These are phyloP conservation scores for Rhodomyrtus tomentosa DNA, from an alignment of 345 rosid genomes.

Conservation along the genomic window DNA sequence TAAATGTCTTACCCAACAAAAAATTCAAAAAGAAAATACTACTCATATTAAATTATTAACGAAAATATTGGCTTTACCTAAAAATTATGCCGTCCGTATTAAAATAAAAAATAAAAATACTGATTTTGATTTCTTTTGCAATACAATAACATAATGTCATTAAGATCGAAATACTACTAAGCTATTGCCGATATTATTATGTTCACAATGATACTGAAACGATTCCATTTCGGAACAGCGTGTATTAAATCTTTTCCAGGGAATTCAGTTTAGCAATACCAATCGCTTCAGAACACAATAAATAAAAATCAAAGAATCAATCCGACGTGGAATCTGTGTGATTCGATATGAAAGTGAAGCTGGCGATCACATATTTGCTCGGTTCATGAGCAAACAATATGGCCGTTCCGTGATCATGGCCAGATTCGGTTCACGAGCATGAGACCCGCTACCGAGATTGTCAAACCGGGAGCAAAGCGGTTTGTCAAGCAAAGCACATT, in stretches of 20 bases:
- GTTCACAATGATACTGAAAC: background rate
- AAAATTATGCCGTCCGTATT: background rate
- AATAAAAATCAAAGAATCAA: background rate
- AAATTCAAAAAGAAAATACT: background rate
- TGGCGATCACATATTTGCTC: background rate
- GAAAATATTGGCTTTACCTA: background rate
- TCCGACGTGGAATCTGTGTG: background rate
- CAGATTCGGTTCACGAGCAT: background rate
- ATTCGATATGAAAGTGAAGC: background rate
- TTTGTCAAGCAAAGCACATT: background rate
- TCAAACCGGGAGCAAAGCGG: background rate
- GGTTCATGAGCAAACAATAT: background rate
- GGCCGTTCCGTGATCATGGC: background rate
- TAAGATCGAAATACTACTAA: background rate
- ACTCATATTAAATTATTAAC: background rate
- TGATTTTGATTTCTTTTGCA: background rate
- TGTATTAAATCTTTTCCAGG: background rate
- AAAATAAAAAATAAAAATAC: background rate
- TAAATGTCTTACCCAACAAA: background rate
- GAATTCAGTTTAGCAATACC: background rate
- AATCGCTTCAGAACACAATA: background rate
- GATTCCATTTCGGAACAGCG: background rate
- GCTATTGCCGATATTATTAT: background rate
- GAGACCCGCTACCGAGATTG: background rate
- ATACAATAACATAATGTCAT: background rate